Percentiles rank a stretch among this genome's conserved stretches.
These are phyloP conservation scores for Ampelomyces quisqualis DNA, from an alignment of 2,329 filamentous ascomycete species.

Conservation along the genomic window DNA sequence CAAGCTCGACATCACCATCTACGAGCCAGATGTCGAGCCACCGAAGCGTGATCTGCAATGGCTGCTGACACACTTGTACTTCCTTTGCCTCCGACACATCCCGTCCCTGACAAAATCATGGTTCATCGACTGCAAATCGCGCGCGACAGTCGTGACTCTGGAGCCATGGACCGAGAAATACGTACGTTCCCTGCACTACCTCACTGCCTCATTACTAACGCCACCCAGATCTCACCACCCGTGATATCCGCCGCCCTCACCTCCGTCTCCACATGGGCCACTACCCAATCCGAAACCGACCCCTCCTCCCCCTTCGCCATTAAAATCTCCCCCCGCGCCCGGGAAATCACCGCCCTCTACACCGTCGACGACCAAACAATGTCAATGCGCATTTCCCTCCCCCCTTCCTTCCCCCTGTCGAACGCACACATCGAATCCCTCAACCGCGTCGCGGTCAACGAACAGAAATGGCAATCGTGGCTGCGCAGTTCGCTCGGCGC, in stretches of 20 bases:
- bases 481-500: constrained; percentile 84
- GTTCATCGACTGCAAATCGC: constrained; percentile 78
- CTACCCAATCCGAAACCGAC: constrained; percentile 41
- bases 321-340: constrained; percentile 68
- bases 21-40: constrained; percentile 60
- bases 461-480: constrained; percentile 93
- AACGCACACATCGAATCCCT: constrained; percentile 73
- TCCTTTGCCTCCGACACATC: constrained; percentile 72
- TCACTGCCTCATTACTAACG: neutral
- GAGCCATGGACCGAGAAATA: constrained; percentile 83
- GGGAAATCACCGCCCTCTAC: constrained; percentile 81
- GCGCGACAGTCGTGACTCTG: constrained; percentile 75
- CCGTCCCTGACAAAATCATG: constrained; percentile 79
- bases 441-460: constrained; percentile 81
- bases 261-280: constrained; percentile 68
- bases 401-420: constrained; percentile 78
- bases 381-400: constrained; percentile 77
- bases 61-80: constrained; percentile 84
- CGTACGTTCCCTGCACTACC: constrained; percentile 15
- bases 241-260: constrained; percentile 66
- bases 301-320: constrained; percentile 58
- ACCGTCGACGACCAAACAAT: constrained; percentile 85
- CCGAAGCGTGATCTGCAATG: constrained; percentile 76
- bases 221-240: constrained; percentile 63
- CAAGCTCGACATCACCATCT: constrained; percentile 68